A percentile compares a stretch with the other conserved stretches of the same genome.
These are phyloP conservation scores for Fraxinus angustifolia DNA, from an alignment of 305 asterid species.

Conservation along the genomic window DNA sequence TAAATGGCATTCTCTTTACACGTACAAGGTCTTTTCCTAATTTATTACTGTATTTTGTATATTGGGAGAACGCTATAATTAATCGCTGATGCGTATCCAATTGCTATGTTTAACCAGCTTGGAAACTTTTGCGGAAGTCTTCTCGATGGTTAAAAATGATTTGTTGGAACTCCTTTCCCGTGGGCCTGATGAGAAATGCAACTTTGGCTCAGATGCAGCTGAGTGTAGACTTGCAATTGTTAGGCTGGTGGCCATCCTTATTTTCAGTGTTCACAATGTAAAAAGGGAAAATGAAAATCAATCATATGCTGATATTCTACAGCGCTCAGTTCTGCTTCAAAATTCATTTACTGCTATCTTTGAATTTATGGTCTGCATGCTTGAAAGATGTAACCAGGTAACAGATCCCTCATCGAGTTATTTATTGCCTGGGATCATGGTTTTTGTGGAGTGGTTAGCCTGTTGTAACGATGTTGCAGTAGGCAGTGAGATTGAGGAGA, in stretches of 20 bases:
- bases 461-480: slow-evolving; percentile 71
- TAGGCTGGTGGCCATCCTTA: slow-evolving; percentile 72
- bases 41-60: slow-evolving; percentile 1
- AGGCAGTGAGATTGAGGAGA: slow-evolving; percentile 76
- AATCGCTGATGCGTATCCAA: slow-evolving; percentile 26
- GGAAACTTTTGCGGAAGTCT: slow-evolving; percentile 81
- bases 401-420: slow-evolving; percentile 73
- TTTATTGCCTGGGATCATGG: slow-evolving; percentile 82
- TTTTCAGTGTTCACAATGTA: slow-evolving; percentile 78
- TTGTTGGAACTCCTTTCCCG: slow-evolving; percentile 64
- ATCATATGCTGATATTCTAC: slow-evolving; percentile 92
- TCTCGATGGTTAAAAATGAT: slow-evolving; percentile 59
- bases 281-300: slow-evolving; percentile 75
- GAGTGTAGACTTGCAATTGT: slow-evolving; percentile 69
- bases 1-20: slow-evolving; percentile 84
- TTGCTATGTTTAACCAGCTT: slow-evolving; percentile 49
- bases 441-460: slow-evolving; percentile 94
- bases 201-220: slow-evolving; percentile 67
- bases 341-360: slow-evolving; percentile 77
- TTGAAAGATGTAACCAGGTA: slow-evolving; percentile 71
- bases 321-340: slow-evolving; percentile 87
- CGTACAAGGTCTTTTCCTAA: slow-evolving; percentile 72
- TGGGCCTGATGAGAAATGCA: slow-evolving; percentile 65
- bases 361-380: slow-evolving; percentile 76
- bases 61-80: neutral